Conservation (phyloP, 805 yeast genomes). For the Wickerhamomyces bovis region DNA sequence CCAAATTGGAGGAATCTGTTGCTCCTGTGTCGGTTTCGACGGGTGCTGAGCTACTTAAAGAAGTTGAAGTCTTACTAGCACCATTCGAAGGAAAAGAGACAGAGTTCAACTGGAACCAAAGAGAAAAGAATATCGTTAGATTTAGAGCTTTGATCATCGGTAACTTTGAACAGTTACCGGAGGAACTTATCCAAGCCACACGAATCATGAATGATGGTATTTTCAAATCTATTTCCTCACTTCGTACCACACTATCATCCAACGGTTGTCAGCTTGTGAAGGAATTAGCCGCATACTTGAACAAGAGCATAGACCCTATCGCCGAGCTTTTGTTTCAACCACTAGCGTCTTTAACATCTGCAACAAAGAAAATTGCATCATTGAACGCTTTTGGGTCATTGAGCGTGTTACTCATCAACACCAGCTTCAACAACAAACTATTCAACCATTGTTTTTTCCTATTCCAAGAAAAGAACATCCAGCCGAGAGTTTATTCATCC, state of each 20-base stretch:
- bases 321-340: constrained; percentile 29
- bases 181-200: constrained; percentile 30
- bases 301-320: constrained; percentile 25
- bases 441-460: constrained; percentile 45
- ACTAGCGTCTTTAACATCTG: constrained; percentile 28
- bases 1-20: constrained; percentile 17
- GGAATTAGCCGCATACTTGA: constrained; percentile 39
- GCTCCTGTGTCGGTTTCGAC: constrained; percentile 9
- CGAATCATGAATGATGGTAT: constrained; percentile 49
- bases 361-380: constrained; percentile 32
- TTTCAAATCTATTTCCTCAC: constrained; percentile 58
- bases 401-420: constrained; percentile 48
- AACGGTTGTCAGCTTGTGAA: constrained; percentile 73
- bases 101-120: constrained; percentile 74
- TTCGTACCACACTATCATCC: constrained; percentile 77
- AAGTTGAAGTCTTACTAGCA: constrained; percentile 21
- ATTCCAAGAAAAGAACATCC: constrained; percentile 62
- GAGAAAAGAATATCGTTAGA: constrained; percentile 58
- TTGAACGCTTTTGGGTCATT: constrained; percentile 30
- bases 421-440: constrained; percentile 47
- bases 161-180: constrained; percentile 37
- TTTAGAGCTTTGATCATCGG: constrained; percentile 61
- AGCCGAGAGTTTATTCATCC: constrained; percentile 64
- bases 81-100: constrained; percentile 75
- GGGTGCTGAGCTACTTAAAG: constrained; percentile 19